Evolutionary conservation across 805 yeast genomes (phyloP), one percentile per base, ranked within the genome.

Genomic region (Lipomyces sp.): DNA sequence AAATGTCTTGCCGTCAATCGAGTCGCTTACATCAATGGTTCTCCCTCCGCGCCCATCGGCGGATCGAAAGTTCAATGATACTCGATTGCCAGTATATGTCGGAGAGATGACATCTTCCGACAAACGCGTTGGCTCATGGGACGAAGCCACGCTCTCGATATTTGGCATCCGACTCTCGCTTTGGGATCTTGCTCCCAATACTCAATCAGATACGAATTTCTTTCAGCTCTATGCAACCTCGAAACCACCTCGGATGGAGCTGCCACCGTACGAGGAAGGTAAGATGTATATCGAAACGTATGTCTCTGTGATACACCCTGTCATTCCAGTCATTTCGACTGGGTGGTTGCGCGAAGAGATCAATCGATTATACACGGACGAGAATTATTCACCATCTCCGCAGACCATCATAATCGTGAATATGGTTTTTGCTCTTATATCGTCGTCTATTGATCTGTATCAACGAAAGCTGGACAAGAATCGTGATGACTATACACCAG

Each of bases 231-330:
- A 23, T 18, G 10, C 43, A 11, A 5, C 38, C 18, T 40, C 47
- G 13, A 31, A 39, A n/a, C 48, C 50, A 3, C 18, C 39, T n/a
- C 21, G 37, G 18, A 28, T 45, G 34, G 56, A 54, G 47, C 45
- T 51, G 21, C 58, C 55, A 14, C 32, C 58, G 5, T 51, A 46
- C 37, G 56, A 43, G n/a, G 58, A 54, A 21, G 58, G 56, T 11
- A 46, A 51, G 24, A 18, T 39, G n/a, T 51, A 46, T 24, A 39
- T 47, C 19, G 44, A 46, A 5, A 37, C 50, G n/a, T 54, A 35
- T 29, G n/a, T 54, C 26, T 34, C 49, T 6, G 41, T 39, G 23
- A 42, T 54, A 2, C 55, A 51, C 26, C 53, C 55, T 10, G 45
- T 54, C 13, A 47, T 54, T 18, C 58, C 58, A 2, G 50, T 46